These are phyloP conservation scores for Sporothrix pseudoabietina DNA, from an alignment of 2,329 filamentous ascomycete species.

Conservation along the genomic window DNA sequence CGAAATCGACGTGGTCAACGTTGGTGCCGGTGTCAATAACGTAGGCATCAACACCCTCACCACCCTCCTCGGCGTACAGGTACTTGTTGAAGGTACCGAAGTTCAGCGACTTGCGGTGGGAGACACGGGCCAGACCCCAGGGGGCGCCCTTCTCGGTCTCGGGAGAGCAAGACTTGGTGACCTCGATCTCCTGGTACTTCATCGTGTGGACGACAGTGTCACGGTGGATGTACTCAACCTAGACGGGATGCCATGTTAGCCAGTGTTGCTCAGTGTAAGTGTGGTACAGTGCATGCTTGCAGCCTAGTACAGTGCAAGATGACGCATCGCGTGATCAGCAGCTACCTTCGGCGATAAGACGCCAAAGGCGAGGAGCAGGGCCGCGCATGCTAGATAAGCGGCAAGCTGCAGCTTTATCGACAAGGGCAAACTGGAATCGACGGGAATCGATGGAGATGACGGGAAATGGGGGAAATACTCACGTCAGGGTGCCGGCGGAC, in stretches of 20 bases:
- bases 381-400: slow-evolving; percentile 14
- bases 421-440: neutral
- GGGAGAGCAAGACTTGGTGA: slow-evolving; percentile 47
- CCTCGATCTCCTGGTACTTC: slow-evolving; percentile 49
- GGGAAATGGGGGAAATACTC: slow-evolving; percentile 54
- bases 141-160: slow-evolving; percentile 87
- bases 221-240: slow-evolving; percentile 97
- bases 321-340: slow-evolving; percentile 29
- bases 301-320: slow-evolving; percentile 16
- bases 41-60: slow-evolving; percentile 98
- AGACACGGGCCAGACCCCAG: slow-evolving; percentile 99
- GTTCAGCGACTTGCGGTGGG: slow-evolving; percentile 81
- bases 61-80: slow-evolving; percentile 83
- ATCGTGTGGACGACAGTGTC: slow-evolving; percentile 91
- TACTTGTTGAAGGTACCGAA: slow-evolving; percentile 99
- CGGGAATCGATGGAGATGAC: neutral
- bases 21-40: slow-evolving; percentile 99
- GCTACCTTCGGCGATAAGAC: slow-evolving; percentile 28
- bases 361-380: neutral
- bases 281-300: neutral
- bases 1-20: slow-evolving; percentile 91
- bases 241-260: slow-evolving; percentile 29
- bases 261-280: neutral
- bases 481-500: slow-evolving; percentile 96
- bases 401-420: slow-evolving; percentile 24